Evolutionary conservation across 2,329 filamentous ascomycete genomes (phyloP), one percentile per base, ranked within the genome.

Genomic region (Clarireedia sp.): DNA sequence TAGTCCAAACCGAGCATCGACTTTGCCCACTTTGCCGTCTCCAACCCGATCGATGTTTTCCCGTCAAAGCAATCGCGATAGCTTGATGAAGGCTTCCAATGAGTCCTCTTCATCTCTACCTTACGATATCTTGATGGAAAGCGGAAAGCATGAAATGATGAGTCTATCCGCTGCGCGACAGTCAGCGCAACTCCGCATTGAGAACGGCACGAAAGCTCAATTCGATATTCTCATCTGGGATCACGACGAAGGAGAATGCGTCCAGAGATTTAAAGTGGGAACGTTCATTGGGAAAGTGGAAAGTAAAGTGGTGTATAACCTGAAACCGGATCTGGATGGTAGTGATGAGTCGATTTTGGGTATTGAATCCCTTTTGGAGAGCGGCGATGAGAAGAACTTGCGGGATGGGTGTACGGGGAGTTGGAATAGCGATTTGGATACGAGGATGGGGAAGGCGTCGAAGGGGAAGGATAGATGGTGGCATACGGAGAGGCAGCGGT

Each of bases 161-260:
- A 38, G 56, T 24, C 74, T 67, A 24, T 81, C 16, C 68, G 72
- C 53, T 64, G 71, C 84, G 1, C 80, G 86, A 0, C 72, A 83
- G 6, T 78, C 81, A 16, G 87, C 87, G 0, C 86, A 90, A 66
- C 70, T 76, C 0, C 77, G 86, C 0, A 76, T 89, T 21, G 79
- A 87, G 38, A 74, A 76, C 19, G 82, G 83, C 0, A 71, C 72
- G 23, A 64, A 71, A 1, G 81, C 82, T 1, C 73, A 76, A 16
- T 84, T 84, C 65, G 74, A 75, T 7, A 74, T 89, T 37, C 77
- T 81, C 10, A 76, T 90, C 1, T 68, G 65, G 58, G 67, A 71
- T 52, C 68, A 70, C 36, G 68, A 73, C 36, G 68, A 73, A 1
- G 68, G 76, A 14, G 80, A 80, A 0, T 68, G 69, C 1, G 62